Percentiles rank a stretch among this genome's conserved stretches.
phyloP scores from a whole-genome alignment of 257 asterid genomes.

The Nicotiana obtusifolia region DNA sequence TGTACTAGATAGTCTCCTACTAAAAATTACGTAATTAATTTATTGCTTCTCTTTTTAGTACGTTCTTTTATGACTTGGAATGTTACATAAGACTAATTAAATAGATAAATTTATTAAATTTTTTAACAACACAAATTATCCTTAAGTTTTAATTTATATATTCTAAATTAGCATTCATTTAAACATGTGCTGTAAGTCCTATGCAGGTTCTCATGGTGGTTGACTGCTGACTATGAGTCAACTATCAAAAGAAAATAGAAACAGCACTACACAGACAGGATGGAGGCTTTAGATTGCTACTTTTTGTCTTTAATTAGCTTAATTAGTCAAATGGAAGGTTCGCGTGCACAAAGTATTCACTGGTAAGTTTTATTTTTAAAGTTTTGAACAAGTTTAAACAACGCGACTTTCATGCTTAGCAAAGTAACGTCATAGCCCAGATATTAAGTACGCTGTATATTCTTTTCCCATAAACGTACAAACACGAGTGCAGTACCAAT shows the following conservation, averaged over 20 bases:
- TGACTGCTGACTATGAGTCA: constrained; percentile 9
- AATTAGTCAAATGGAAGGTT: constrained; percentile 5
- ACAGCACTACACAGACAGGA: background rate
- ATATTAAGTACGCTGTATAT: background rate
- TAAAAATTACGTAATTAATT: too few species aligned
- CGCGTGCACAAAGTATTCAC: background rate
- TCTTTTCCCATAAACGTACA: too few species aligned
- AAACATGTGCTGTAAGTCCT: background rate
- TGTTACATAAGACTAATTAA: too few species aligned
- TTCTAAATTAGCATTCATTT: background rate
- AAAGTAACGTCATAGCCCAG: background rate
- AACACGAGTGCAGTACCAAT: too few species aligned
- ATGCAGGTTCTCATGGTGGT: background rate
- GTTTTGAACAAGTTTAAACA: background rate
- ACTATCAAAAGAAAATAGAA: background rate
- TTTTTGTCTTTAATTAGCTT: constrained; percentile 2
- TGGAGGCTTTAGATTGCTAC: background rate
- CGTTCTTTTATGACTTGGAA: background rate
- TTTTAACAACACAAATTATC: too few species aligned
- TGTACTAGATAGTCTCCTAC: too few species aligned
- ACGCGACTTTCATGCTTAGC: background rate
- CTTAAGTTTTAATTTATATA: background rate
- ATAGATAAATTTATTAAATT: too few species aligned
- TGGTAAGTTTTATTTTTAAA: background rate
- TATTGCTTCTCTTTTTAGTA: too few species aligned